phyloP scores from a whole-genome alignment of 345 rosid genomes.

The Lepidium didymum region DNA sequence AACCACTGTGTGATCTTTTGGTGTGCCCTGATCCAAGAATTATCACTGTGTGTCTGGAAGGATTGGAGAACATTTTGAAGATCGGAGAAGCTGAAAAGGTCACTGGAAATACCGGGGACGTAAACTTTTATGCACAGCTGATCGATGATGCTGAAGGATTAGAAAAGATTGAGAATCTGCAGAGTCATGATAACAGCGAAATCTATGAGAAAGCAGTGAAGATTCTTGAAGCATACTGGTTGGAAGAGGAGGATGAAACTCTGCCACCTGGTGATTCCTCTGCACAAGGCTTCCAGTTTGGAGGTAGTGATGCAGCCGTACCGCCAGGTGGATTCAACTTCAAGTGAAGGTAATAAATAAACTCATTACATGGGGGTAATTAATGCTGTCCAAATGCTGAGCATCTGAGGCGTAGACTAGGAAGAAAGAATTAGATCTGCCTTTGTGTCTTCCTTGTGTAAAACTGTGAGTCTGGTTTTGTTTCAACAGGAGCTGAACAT shows the following conservation, averaged over 20 bases:
- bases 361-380: neutral
- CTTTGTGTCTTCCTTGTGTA: neutral
- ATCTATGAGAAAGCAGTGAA: conserved; percentile 85
- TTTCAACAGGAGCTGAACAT: conserved; percentile 15
- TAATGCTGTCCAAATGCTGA: neutral
- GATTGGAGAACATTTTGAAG: conserved; percentile 74
- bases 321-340: conserved; percentile 86
- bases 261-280: conserved; percentile 57
- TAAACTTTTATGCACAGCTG: conserved; percentile 56
- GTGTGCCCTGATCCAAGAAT: conserved; percentile 81
- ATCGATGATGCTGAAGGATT: conserved; percentile 78
- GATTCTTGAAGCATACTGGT: conserved; percentile 78
- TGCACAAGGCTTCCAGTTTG: conserved; percentile 57
- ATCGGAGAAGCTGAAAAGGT: conserved; percentile 70
- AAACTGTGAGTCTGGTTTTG: conserved; percentile 15
- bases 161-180: conserved; percentile 78
- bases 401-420: neutral
- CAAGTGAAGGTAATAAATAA: conserved; percentile 43
- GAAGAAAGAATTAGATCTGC: neutral
- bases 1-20: conserved; percentile 75
- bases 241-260: conserved; percentile 74
- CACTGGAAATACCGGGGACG: conserved; percentile 46
- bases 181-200: conserved; percentile 79
- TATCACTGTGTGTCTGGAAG: conserved; percentile 72
- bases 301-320: conserved; percentile 44